Percentiles rank a stretch among this genome's conserved stretches.
Evolutionary conservation across 164 flowering plant species (phyloP).

Genomic region (Magnolia kwangsiensis): DNA sequence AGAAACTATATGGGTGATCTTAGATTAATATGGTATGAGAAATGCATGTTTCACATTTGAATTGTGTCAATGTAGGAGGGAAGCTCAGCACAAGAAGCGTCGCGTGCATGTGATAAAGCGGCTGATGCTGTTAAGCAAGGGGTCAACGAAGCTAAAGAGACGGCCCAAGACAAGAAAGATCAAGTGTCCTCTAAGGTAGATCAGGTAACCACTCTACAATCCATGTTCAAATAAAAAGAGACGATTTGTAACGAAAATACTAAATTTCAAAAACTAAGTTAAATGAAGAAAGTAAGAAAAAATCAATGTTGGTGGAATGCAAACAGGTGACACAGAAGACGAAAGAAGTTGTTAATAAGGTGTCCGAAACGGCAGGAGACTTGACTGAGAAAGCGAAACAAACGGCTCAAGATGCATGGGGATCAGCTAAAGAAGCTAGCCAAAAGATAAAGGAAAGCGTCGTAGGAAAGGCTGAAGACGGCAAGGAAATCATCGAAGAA

Average conservation of each 20-base stretch:
- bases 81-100: too few relatives aligned
- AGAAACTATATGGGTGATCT: too few relatives aligned
- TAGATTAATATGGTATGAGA: too few relatives aligned
- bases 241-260: background rate
- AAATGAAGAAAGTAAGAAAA: background rate
- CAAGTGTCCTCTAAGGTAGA: too few relatives aligned
- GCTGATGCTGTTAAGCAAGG: too few relatives aligned
- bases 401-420: slow-evolving; percentile 50
- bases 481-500: slow-evolving; percentile 16
- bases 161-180: too few relatives aligned
- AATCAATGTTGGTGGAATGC: background rate
- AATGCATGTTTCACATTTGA: too few relatives aligned
- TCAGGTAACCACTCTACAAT: too few relatives aligned
- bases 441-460: slow-evolving; percentile 58
- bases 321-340: background rate
- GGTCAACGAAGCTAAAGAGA: too few relatives aligned
- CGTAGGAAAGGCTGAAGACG: slow-evolving; percentile 28
- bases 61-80: too few relatives aligned
- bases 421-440: slow-evolving; percentile 39
- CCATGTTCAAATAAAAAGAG: too few relatives aligned
- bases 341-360: slow-evolving; percentile 10
- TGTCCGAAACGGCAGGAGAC: slow-evolving; percentile 21
- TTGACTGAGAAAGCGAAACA: slow-evolving; percentile 43
- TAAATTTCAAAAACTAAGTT: background rate
- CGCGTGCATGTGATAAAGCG: too few relatives aligned